Conservation (phyloP, 2,329 filamentous ascomycete species). For the Aspergillus nomiae region DNA sequence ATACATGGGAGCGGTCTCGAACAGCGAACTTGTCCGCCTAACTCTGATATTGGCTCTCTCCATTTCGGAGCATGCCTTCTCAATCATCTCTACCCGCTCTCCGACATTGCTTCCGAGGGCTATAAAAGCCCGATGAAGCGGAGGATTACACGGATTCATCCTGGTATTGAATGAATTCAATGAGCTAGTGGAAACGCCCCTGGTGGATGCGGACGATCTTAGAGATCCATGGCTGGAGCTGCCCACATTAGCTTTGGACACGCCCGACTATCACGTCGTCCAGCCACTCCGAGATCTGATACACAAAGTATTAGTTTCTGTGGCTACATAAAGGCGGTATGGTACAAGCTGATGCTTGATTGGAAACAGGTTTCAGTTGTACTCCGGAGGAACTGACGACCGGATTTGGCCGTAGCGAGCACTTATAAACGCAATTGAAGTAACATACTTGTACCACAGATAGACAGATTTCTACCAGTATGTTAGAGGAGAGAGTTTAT, state of each 20-base stretch:
- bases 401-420: background rate
- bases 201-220: background rate
- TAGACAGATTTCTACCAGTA: slow-evolving; percentile 13
- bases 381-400: background rate
- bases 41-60: slow-evolving; percentile 71
- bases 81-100: slow-evolving; percentile 81
- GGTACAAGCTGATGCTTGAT: background rate
- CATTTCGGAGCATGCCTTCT: slow-evolving; percentile 79
- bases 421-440: background rate
- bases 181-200: slow-evolving; percentile 16
- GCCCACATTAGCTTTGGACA: background rate
- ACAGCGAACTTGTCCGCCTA: slow-evolving; percentile 79
- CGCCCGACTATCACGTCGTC: background rate
- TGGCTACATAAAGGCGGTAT: background rate
- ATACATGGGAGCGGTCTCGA: slow-evolving; percentile 98
- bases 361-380: background rate
- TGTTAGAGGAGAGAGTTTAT: slow-evolving; percentile 13
- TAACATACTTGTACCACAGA: slow-evolving; percentile 14
- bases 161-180: slow-evolving; percentile 13
- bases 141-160: slow-evolving; percentile 21
- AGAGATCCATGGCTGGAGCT: slow-evolving; percentile 13
- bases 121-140: slow-evolving; percentile 65
- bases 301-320: background rate
- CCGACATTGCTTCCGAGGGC: slow-evolving; percentile 93
- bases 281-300: background rate